Evolutionary conservation across 768 basidiomycete genomes (phyloP), one percentile per base, ranked within the genome.

Genomic region (Cystobasidium tubakii): DNA sequence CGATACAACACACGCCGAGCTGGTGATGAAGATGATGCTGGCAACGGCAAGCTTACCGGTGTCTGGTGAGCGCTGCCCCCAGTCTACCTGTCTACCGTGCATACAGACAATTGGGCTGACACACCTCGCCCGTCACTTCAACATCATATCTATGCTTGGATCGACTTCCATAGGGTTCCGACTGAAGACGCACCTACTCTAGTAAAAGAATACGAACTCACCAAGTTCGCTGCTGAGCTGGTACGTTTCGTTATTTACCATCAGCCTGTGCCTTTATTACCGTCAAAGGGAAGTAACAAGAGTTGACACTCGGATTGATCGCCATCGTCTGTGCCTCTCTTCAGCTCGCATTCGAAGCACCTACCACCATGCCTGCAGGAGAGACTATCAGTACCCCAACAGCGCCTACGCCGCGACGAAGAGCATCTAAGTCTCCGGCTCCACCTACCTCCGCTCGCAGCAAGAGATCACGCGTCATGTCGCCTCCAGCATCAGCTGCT

Each of bases 191-290:
- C 78, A 3, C 19, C 65, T 29, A 42, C 42, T 1, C 75, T 78
- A 31, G 75, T 76, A 0, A 33, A 34, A 34, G 76, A 78, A 62
- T 78, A 78, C 73, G 74, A 72, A n/a, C 66, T 78, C 57, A 19
- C 25, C 3, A 63, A 74, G 31, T 78, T 63, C 66, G 75, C 76
- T 29, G 39, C 29, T 31, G 78, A 78, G 12, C 66, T 78, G 19
- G 74, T 78, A 65, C 46, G 46, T 3, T 75, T 53, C 66, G 39
- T 39, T 39, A 15, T 39, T 39, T 39, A 55, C 54, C 29, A 6
- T 19, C 7, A 6, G 54, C 54, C 54, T 25, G 7, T 55, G 29
- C 36, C 27, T 4, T 21, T 6, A 9, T 19, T 50, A 19, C 21
- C 46, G 46, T 50, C 15, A 50, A 50, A 50, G 46, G 46, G 46